Conservation (phyloP, 176 grass and related monocot genomes). For the Puccinellia tenuiflora region DNA sequence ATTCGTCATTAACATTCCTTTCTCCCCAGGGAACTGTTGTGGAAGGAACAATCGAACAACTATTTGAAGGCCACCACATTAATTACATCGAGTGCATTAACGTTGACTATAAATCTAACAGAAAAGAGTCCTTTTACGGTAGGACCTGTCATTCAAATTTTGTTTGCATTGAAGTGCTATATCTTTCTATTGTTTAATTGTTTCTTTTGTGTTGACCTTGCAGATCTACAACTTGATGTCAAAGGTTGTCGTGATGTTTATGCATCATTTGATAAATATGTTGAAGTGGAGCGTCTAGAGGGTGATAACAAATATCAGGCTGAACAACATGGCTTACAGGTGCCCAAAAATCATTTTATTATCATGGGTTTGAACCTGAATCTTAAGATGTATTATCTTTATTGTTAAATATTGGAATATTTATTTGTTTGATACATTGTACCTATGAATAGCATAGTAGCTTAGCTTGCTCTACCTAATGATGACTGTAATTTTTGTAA, state of each 20-base stretch:
- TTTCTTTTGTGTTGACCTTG: slow-evolving; percentile 23
- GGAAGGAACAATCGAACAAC: slow-evolving; percentile 89
- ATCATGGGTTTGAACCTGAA: neutral
- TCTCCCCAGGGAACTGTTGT: slow-evolving; percentile 80
- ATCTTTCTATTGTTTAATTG: slow-evolving; percentile 9
- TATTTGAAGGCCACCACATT: slow-evolving; percentile 99
- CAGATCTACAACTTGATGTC: slow-evolving; percentile 96
- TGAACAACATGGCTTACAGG: slow-evolving; percentile 86
- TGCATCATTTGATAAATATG: slow-evolving; percentile 99
- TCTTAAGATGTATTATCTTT: slow-evolving; percentile 1
- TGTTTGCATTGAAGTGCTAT: slow-evolving; percentile 13
- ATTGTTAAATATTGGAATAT: slow-evolving; percentile 8
- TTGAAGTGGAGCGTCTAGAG: slow-evolving; percentile 92
- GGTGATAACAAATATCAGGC: slow-evolving; percentile 99
- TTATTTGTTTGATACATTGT: neutral
- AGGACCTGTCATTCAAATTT: neutral
- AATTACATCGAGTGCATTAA: slow-evolving; percentile 99
- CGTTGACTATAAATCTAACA: slow-evolving; percentile 91
- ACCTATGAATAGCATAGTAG: neutral
- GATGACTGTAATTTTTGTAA: neutral
- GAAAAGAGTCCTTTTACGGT: slow-evolving; percentile 98
- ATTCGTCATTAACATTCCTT: slow-evolving; percentile 11
- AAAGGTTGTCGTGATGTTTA: slow-evolving; percentile 98
- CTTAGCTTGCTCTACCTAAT: neutral
- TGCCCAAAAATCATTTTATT: slow-evolving; percentile 22